These are phyloP conservation scores for Lagenidium sp. DNA, from an alignment of 352 stramenopile genomes.

Conservation along the genomic window DNA sequence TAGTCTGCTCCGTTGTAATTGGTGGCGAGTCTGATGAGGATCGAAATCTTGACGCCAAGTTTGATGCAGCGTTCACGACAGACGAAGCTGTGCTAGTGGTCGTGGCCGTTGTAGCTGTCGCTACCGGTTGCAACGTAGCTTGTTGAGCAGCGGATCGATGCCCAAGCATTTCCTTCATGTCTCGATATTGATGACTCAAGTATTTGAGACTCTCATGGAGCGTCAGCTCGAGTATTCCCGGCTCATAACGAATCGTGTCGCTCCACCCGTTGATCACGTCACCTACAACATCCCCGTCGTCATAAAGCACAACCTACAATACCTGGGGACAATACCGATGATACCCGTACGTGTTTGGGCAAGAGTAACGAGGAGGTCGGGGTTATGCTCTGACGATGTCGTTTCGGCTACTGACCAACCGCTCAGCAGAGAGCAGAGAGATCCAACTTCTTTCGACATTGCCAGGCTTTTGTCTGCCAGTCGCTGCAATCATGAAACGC, in stretches of 20 bases:
- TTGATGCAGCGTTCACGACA: slow-evolving; percentile 18
- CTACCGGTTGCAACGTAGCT: background rate
- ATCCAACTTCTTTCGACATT: slow-evolving; percentile 40
- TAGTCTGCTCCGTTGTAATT: slow-evolving; percentile 25
- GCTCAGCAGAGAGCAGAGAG: slow-evolving; percentile 41
- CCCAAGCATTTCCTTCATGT: slow-evolving; percentile 49
- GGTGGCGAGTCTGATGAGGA: slow-evolving; percentile 20
- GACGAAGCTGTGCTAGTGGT: slow-evolving; percentile 29
- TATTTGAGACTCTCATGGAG: slow-evolving; percentile 63
- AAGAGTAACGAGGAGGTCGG: slow-evolving; percentile 25
- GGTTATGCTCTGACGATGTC: slow-evolving; percentile 12
- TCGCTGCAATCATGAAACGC: slow-evolving; percentile 11
- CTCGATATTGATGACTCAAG: slow-evolving; percentile 38
- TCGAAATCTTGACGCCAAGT: slow-evolving; percentile 30
- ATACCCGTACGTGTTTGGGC: slow-evolving; percentile 33
- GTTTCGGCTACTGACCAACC: slow-evolving; percentile 42
- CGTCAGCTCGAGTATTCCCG: slow-evolving; percentile 54
- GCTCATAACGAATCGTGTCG: slow-evolving; percentile 34
- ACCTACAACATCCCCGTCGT: background rate
- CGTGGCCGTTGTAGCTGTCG: slow-evolving; percentile 15
- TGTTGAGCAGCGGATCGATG: slow-evolving; percentile 29
- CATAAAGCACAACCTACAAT: background rate
- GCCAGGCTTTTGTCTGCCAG: slow-evolving; percentile 46
- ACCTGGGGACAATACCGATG: background rate
- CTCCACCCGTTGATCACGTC: slow-evolving; percentile 40